Evolutionary conservation across 2,329 filamentous ascomycete genomes (phyloP), one percentile per base, ranked within the genome.

Genomic region (Diaporthe sp.): DNA sequence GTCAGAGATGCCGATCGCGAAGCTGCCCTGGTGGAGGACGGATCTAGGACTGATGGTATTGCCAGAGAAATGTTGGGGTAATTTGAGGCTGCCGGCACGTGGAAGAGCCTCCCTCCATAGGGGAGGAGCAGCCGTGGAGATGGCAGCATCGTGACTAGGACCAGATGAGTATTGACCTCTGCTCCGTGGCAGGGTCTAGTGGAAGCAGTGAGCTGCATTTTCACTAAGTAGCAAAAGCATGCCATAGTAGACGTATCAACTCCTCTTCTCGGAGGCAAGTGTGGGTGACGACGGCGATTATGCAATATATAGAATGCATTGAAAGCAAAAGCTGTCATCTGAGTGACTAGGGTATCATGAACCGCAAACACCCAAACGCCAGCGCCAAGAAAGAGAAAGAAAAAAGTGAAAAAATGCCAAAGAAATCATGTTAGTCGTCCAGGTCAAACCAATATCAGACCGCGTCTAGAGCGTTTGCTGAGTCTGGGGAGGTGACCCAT

Each of bases 1-100:
- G 73, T 79, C 10, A 79, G 80, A 37, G 72, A 74, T 22, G 79
- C 79, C 37, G 39, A 31, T 10, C 79, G 74, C 46, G 76, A 46
- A 42, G 22, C 39, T 1, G 74, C 74, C n/a, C 73, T 81, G 37
- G 37, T 76, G 61, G 58, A 73, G 8, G 77, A 79, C 25, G 34
- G 12, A 7, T 25, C 46, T 31, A 73, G 71, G 17, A n/a, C 39
- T 34, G 34, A 62, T 42, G 46, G 7, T 13, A 39, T 65, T 53
- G 58, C 58, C 7, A n/a, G 15, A n/a, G 71, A 55, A 19, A 39
- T 65, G 46, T 22, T 65, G n/a, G 46, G 58, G n/a, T 62, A 13
- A 65, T 39, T 2, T 10, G n/a, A 37, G n/a, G 19, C 17, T 28
- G 19, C 17, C n/a, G 17, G 34, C 10, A 44, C 58, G 42, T 17